Base-by-base conservation (phyloP, 2,329 filamentous ascomycete genomes). In the Fusarium albosuccineum region DNA sequence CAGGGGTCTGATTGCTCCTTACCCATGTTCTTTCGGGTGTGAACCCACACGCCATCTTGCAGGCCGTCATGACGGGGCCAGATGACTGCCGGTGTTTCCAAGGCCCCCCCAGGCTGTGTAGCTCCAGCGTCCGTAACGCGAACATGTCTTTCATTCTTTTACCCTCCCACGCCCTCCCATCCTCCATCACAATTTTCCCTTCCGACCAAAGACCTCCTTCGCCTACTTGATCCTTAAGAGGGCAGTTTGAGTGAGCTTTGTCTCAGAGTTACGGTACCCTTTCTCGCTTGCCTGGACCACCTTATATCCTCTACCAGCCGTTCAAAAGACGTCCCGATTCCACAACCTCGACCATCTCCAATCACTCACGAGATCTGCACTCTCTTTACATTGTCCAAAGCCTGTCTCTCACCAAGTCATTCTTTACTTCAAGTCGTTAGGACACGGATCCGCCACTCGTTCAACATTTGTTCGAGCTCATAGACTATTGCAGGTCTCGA, bases 91-190 rank as follows among this genome's bases (percentile, higher is more conserved):
- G 68, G 53, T 74, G 64, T 64, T 67, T 66, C 60, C 58, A 70
- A 73, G 67, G 62, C 70, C 49, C 56, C 56, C 22, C 58, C 60
- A 48, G 51, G 41, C 40, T 67, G 54, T 61, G 65, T 67, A 67
- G 33, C 53, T 40, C 45, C 46, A 29, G 33, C 34, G 58, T 70
- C 60, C 54, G 56, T 61, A 69, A 66, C 60, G 45, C 57, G 62
- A 68, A 68, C 68, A 69, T 61, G 67, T 72, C 71, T 72, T 73
- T 74, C 76, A 75, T 78, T 78, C 75, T 75, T 77, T 70, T 78
- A 76, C 76, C 71, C 75, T 75, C 72, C 66, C 70, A 74, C 75
- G 65, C 76, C 75, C 74, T 75, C 71, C 68, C 57, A 70, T 58
- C 66, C 63, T 64, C 57, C 67, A 69, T 68, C 62, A 64, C 29